Base-by-base conservation (phyloP, 192 early-diverging fungal genomes). In the Pecoramyces ruminantium region DNA sequence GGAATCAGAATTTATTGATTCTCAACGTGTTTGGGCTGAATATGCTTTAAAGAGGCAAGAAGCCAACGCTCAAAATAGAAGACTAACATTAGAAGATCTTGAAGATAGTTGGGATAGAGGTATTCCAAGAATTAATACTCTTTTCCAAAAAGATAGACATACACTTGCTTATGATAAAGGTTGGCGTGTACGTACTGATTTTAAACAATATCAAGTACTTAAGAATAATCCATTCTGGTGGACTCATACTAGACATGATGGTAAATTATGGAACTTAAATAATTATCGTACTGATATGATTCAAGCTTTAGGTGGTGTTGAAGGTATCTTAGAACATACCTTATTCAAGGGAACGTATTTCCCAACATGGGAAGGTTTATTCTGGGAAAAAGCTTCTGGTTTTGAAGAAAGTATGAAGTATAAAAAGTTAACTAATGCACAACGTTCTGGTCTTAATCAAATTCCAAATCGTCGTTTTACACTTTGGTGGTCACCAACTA, bases 401-500 rank as follows among this genome's bases (percentile, higher is more conserved):
- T 80, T 80, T 18, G 80, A 80, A 77, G 86, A 84, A 34, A 80
- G 51, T 38, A 85, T 81, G 82, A 89, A 86, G 83, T 97, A 95
- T 88, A 97, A 97, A 85, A 97, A 99, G 86, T 86, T 99, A 78
- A 99, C 97, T 79, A 99, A 99, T 79, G 97, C 97, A 15, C 97
- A 99, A 86, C 90, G 97, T 38, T 94, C 92, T 27, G 97, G 97
- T 91, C 89, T 99, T 81, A 99, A 97, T 84, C 97, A 99, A 87
- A 99, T 99, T 88, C 97, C 97, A 78, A 99, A 99, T 89, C 95
- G 97, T 90, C 95, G 97, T 77, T 99, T 99, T 85, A 97, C 96
- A 12, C 90, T 99, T 79, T 99, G 97, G 97, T 99, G 97, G 97
- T 95, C 94, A 40, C 96, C 96, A 8, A 99, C 97, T 12, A 97